Base-by-base conservation (phyloP, 2,329 filamentous ascomycete genomes). In the Helotiales sp. region DNA sequence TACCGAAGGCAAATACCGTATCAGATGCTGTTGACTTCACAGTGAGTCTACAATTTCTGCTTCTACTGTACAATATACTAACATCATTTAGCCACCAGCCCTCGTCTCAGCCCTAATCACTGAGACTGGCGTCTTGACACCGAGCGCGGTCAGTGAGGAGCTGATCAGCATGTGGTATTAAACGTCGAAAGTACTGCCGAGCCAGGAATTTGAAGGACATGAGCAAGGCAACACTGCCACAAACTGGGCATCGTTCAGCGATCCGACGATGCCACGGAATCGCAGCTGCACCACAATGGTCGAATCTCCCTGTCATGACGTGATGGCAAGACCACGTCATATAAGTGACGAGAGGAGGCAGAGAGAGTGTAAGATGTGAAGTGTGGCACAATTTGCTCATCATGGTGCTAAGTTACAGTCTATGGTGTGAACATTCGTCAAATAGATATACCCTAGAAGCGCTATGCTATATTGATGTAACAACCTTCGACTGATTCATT, bases 91-190 rank as follows among this genome's bases (percentile, higher is more conserved):
- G 83, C 89, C 90, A 6, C 90, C 90, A 2, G 84, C 88, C 57
- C 79, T 91, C 37, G 90, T 93, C 69, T 88, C 88, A 10, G 89
- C 89, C 32, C 87, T 93, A 72, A 90, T 93, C 72, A 93, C 91
- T 0, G 91, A 94, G 77, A 88, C 88, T 60, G 91, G 91, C 54
- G 87, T 92, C 58, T 84, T 92, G 71, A 86, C 90, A 50, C 89
- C 91, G 0, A 88, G 86, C 65, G 89, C 90, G 28, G 89, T 92
- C 37, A 89, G 88, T 66, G 89, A 91, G 74, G 87, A 91, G 77
- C 80, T 92, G 52, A 89, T 92, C 72, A 77, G 72, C 63, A 69
- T 78, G 43, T 65, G 63, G 63, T 65, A 65, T 45, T 65, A 47
- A 65, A 20, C n/a, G 15, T 28, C 13, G n/a, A 52, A 4, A 54